These are phyloP conservation scores for Penicillium sp. DNA, from an alignment of 2,329 filamentous ascomycete genomes.

Conservation along the genomic window DNA sequence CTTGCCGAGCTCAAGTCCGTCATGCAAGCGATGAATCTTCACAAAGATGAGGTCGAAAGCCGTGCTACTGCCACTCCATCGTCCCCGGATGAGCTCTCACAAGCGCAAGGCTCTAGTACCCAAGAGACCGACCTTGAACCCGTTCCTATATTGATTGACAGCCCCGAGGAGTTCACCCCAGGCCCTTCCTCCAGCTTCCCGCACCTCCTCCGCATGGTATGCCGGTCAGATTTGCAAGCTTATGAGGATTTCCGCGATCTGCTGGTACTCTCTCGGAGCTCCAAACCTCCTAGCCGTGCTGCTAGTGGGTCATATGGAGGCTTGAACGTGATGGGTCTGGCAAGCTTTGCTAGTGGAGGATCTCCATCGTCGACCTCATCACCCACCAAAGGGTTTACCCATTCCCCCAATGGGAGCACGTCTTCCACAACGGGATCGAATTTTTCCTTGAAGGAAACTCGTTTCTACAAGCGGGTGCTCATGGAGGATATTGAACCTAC, in stretches of 20 bases:
- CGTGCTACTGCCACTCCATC: conserved; percentile 72
- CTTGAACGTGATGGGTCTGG: conserved; percentile 60
- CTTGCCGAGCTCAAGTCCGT: conserved; percentile 85
- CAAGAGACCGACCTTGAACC: conserved; percentile 62
- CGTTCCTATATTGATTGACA: conserved; percentile 50
- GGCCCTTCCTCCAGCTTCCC: conserved; percentile 71
- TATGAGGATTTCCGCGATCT: conserved; percentile 85
- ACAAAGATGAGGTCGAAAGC: conserved; percentile 67
- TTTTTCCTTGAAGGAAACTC: conserved; percentile 75
- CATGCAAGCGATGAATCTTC: conserved; percentile 80
- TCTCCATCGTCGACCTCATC: conserved; percentile 63
- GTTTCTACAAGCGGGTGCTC: conserved; percentile 88
- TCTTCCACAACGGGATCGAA: conserved; percentile 46
- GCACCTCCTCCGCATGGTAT: conserved; percentile 77
- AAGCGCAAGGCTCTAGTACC: conserved; percentile 55
- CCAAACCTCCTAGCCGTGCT: conserved; percentile 62
- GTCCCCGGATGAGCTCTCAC: conserved; percentile 66
- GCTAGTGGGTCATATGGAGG: conserved; percentile 70
- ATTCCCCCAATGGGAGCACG: conserved; percentile 50
- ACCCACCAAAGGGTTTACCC: conserved; percentile 57
- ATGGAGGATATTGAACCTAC: conserved; percentile 94
- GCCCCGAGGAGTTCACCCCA: conserved; percentile 55
- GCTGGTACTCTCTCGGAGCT: conserved; percentile 65
- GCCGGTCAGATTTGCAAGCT: conserved; percentile 75
- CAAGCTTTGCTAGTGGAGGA: conserved; percentile 40